phyloP scores from a whole-genome alignment of 345 rosid species.

The Eucalyptus fibrosa region DNA sequence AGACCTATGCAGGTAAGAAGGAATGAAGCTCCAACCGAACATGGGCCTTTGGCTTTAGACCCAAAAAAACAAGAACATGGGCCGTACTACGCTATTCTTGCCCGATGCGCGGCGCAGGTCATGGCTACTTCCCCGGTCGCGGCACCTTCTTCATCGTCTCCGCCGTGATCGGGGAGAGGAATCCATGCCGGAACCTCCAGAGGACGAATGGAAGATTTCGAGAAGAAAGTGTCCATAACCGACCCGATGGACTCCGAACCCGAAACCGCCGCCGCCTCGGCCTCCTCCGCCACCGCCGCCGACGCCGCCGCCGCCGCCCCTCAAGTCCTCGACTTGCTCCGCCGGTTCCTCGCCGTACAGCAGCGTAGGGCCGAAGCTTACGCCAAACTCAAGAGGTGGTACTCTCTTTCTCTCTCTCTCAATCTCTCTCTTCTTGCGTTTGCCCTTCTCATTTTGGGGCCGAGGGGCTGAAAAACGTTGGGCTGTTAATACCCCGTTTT shows the following conservation, averaged over 20 bases:
- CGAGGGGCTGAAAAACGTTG: not conserved
- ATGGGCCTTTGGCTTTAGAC: too few species aligned
- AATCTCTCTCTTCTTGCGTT: not conserved
- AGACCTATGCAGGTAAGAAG: too few species aligned
- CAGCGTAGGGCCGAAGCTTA: constrained; percentile 87
- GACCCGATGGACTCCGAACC: constrained; percentile 27
- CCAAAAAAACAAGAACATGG: not conserved
- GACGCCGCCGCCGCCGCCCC: not conserved
- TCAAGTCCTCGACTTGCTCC: constrained; percentile 38
- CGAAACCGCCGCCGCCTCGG: not conserved
- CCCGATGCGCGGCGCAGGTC: not conserved
- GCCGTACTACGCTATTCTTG: not conserved
- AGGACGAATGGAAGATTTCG: constrained; percentile 49
- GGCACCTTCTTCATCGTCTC: not conserved
- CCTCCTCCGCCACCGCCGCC: not conserved
- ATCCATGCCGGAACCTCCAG: not conserved
- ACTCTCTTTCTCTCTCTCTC: not conserved
- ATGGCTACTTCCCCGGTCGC: not conserved
- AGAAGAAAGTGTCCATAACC: constrained; percentile 41
- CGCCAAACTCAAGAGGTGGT: constrained; percentile 75
- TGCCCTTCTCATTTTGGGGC: not conserved
- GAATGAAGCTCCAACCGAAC: too few species aligned
- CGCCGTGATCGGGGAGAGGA: not conserved
- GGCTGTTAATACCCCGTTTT: not conserved
- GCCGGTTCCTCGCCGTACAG: constrained; percentile 55